These are phyloP conservation scores for Colletotrichum australisinense DNA, from an alignment of 2,329 filamentous ascomycete genomes.

Conservation along the genomic window DNA sequence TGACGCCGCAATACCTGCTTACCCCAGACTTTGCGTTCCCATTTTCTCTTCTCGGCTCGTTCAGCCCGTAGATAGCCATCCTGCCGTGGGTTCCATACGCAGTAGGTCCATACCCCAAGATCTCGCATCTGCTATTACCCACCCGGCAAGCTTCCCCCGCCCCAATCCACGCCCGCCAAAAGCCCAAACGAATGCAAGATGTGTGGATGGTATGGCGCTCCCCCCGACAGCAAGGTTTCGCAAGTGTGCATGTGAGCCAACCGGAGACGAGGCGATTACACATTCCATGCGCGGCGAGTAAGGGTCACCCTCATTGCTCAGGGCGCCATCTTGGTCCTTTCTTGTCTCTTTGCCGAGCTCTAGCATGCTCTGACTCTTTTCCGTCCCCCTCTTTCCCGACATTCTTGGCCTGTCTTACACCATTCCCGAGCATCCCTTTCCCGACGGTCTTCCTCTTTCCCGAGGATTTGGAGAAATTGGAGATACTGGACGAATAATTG, in stretches of 20 bases:
- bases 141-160: not conserved
- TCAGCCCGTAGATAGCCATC: slow-evolving; percentile 6
- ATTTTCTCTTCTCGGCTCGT: not conserved
- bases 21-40: not conserved
- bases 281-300: not conserved
- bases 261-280: slow-evolving; percentile 21
- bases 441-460: not conserved
- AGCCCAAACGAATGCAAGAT: not conserved
- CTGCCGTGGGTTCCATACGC: too few species aligned
- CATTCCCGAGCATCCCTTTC: not conserved
- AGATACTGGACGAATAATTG: not conserved
- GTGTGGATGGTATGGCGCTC: too few species aligned
- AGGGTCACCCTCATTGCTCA: not conserved
- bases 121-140: not conserved
- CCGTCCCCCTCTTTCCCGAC: not conserved
- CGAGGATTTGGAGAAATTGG: not conserved
- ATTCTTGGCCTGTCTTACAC: too few species aligned
- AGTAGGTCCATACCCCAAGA: too few species aligned
- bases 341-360: not conserved
- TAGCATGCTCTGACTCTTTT: not conserved
- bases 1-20: not conserved
- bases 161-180: not conserved
- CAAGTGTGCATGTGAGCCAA: slow-evolving; percentile 29
- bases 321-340: too few species aligned
- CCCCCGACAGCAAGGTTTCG: slow-evolving; percentile 23